Evolutionary conservation across 2,329 filamentous ascomycete species (phyloP).

Genomic region (Aciculosporium take): DNA sequence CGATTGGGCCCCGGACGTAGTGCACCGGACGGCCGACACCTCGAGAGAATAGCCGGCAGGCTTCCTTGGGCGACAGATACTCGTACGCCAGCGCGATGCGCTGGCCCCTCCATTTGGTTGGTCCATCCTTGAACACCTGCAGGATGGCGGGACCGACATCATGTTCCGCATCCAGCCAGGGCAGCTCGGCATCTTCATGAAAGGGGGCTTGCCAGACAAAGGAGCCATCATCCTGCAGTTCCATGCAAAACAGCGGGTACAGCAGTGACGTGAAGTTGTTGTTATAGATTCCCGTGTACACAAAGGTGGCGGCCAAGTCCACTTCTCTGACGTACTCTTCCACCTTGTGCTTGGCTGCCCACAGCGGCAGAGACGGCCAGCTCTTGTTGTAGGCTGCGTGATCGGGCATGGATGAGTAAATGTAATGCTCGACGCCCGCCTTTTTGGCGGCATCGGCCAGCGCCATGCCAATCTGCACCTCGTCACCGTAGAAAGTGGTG

Average conservation of each 20-base stretch:
- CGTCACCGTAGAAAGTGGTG: constrained; percentile 92
- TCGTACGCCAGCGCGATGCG: constrained; percentile 84
- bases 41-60: constrained; percentile 63
- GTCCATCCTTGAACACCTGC: constrained; percentile 90
- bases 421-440: constrained; percentile 73
- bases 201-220: constrained; percentile 93
- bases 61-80: constrained; percentile 69
- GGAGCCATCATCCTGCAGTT: constrained; percentile 67
- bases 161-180: constrained; percentile 93
- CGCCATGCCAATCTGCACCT: constrained; percentile 75
- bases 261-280: constrained; percentile 93
- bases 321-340: constrained; percentile 82
- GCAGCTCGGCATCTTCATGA: constrained; percentile 73
- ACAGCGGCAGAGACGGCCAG: constrained; percentile 79
- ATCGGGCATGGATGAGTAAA: constrained; percentile 96
- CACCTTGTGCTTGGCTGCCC: constrained; percentile 83
- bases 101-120: constrained; percentile 64
- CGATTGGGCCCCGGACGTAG: constrained; percentile 67
- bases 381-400: constrained; percentile 62
- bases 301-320: constrained; percentile 74
- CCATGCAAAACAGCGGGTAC: constrained; percentile 94
- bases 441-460: constrained; percentile 80
- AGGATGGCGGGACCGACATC: constrained; percentile 85
- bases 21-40: constrained; percentile 65
- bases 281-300: constrained; percentile 96